Evolutionary conservation across 2,329 filamentous ascomycete species (phyloP).

Genomic region (Aspergillus ochraceoroseus): DNA sequence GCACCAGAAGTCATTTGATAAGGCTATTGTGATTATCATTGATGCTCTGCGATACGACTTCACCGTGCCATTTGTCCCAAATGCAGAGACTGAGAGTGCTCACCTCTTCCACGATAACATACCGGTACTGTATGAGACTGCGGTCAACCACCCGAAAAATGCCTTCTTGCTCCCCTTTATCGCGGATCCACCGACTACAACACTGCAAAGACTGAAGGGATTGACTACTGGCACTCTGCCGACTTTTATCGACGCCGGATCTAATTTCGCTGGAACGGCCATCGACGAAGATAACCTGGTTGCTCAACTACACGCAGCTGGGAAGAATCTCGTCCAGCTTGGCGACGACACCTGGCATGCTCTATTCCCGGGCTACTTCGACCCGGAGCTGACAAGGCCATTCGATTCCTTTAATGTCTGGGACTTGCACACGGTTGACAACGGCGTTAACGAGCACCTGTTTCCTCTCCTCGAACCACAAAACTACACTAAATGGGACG

Average conservation of each 20-base stretch:
- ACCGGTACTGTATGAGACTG: constrained; percentile 78
- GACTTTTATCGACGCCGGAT: constrained; percentile 89
- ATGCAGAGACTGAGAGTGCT: constrained; percentile 42
- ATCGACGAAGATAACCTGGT: constrained; percentile 88
- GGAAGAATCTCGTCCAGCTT: constrained; percentile 79
- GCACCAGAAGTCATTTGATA: constrained; percentile 91
- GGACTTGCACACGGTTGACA: constrained; percentile 95
- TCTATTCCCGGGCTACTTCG: constrained; percentile 90
- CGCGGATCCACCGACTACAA: constrained; percentile 91
- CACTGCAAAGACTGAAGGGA: constrained; percentile 85
- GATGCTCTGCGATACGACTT: constrained; percentile 97
- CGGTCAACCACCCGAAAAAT: constrained; percentile 67
- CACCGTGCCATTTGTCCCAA: constrained; percentile 67
- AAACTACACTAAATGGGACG: constrained; percentile 72
- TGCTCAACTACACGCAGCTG: constrained; percentile 58
- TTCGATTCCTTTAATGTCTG: constrained; percentile 99
- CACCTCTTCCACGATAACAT: constrained; percentile 81
- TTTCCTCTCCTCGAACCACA: constrained; percentile 65
- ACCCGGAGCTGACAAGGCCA: constrained; percentile 74
- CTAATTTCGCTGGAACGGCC: constrained; percentile 89
- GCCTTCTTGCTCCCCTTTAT: constrained; percentile 93
- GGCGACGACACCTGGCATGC: constrained; percentile 98
- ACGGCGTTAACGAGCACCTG: constrained; percentile 87
- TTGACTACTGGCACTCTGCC: constrained; percentile 91
- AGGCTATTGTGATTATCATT: constrained; percentile 82